Base-by-base conservation (phyloP, 2,329 filamentous ascomycete genomes). In the Knoxdaviesia capensis region DNA sequence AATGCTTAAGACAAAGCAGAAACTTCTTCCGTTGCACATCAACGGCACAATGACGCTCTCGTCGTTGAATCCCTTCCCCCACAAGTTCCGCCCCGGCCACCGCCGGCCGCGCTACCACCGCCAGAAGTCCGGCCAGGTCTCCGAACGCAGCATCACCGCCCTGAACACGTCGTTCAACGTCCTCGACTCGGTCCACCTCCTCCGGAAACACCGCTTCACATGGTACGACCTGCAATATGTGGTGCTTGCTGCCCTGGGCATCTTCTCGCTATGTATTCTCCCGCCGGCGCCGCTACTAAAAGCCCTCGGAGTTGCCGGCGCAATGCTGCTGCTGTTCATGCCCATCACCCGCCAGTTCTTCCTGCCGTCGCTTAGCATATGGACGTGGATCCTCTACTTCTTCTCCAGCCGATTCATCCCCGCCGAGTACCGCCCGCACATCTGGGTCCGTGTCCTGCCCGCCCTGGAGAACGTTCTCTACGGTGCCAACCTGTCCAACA, bases 381-480 rank as follows among this genome's bases (percentile, higher is more conserved):
- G 83, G 58, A 78, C 77, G 29, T 96, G 87, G 74, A 67, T 94
- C 36, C 65, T 94, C 40, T 84, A 93, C 57, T 94, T 94, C 64
- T 94, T 90, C 59, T 78, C 80, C 48, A 90, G 82, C 67, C 80
- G 88, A 54, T 94, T 93, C 62, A 87, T 94, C 51, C 81, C 85
- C 34, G 73, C 77, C 50, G 81, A 88, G 54, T 90, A 86, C 64
- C 77, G 88, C 50, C 87, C 87, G 45, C 80, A 85, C 47, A 94
- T 94, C 53, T 94, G 86, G 83, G 88, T 94, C 49, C 85, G 87
- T 53, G 85, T 96, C 31, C 71, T 96, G 34, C 88, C 88, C 5
- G 85, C 88, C 11, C 73, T 96, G 48, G 88, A 96, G 62, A 94
- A 96, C 59, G 90, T 96, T 47, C 70, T 96, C 33, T 96, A 94